A percentile compares a stretch with the other conserved stretches of the same genome.
Conservation (phyloP, 208 protist genomes). For the Leishmania gerbilli region DNA sequence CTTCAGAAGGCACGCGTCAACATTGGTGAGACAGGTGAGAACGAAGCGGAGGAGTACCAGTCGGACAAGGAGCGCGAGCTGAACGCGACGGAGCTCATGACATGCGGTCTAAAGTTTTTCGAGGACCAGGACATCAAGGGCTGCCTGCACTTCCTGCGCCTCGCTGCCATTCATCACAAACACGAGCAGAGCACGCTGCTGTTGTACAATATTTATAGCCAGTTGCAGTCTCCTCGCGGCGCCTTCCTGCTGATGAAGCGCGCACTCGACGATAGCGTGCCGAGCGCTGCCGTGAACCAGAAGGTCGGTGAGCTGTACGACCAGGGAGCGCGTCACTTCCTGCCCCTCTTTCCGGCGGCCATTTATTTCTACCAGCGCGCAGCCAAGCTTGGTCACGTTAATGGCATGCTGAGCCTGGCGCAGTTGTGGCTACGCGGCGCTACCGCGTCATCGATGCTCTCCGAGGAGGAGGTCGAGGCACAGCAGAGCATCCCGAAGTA, state of each 20-base stretch:
- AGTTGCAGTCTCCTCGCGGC: constrained; percentile 69
- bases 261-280: constrained; percentile 69
- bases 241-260: constrained; percentile 74
- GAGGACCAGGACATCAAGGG: constrained; percentile 64
- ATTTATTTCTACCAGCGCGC: constrained; percentile 92
- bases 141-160: constrained; percentile 84
- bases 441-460: constrained; percentile 71
- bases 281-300: constrained; percentile 66
- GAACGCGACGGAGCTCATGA: constrained; percentile 72
- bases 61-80: constrained; percentile 73
- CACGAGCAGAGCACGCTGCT: constrained; percentile 80
- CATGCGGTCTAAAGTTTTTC: constrained; percentile 62
- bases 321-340: constrained; percentile 78
- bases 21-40: constrained; percentile 60
- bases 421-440: constrained; percentile 83
- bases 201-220: constrained; percentile 83
- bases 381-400: constrained; percentile 74
- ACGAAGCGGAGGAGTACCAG: constrained; percentile 76
- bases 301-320: constrained; percentile 88
- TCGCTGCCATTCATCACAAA: constrained; percentile 89
- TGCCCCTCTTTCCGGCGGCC: constrained; percentile 85
- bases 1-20: constrained; percentile 83
- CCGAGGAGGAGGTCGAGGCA: constrained; percentile 62
- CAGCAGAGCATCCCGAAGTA: constrained; percentile 75
- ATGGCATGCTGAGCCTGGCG: constrained; percentile 83